Evolutionary conservation across 306 rosid genomes (phyloP), one percentile per base, ranked within the genome.

Genomic region (Biancaea sappan): DNA sequence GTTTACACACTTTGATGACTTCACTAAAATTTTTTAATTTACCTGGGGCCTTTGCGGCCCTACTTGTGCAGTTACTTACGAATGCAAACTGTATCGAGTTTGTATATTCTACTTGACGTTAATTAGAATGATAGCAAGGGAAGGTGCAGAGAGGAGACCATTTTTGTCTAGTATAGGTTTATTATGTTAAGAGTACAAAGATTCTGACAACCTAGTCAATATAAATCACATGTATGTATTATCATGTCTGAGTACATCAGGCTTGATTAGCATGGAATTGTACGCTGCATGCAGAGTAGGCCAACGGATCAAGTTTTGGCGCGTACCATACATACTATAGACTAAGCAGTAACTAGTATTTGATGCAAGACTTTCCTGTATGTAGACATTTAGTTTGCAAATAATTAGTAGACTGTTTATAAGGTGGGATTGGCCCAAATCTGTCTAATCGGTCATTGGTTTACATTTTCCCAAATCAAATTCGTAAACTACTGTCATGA

Each of bases 121-220:
- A 65, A 62, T 26, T 67, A 48, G 47, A 63, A 50, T 74, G 40
- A 24, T 16, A n/a, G 47, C 72, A 57, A 58, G 37, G 21, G 46
- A 40, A 48, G 28, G 51, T 12, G 2, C 38, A 72, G 37, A 73
- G 64, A 40, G 16, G 21, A 67, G 65, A 44, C 6, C 25, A 26
- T 81, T 40, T 40, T 41, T 15, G 16, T 35, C 53, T 8, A 7
- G 61, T 74, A 12, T 57, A 40, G 62, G 48, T 73, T 74, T 63
- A 22, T 22, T 40, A 29, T 48, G 54, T 19, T 6, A 16, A 44
- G 13, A 22, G 40, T 38, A 35, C 9, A 19, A 61, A 54, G 69
- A 51, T 64, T 54, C 73, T 14, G 19, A 44, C 26, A 52, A 40
- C 0, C 5, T 48, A 53, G 51, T 54, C 14, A 2, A 29, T 26